Conservation (phyloP, 2,329 filamentous ascomycete genomes). For the Colletotrichum cuscutae region DNA sequence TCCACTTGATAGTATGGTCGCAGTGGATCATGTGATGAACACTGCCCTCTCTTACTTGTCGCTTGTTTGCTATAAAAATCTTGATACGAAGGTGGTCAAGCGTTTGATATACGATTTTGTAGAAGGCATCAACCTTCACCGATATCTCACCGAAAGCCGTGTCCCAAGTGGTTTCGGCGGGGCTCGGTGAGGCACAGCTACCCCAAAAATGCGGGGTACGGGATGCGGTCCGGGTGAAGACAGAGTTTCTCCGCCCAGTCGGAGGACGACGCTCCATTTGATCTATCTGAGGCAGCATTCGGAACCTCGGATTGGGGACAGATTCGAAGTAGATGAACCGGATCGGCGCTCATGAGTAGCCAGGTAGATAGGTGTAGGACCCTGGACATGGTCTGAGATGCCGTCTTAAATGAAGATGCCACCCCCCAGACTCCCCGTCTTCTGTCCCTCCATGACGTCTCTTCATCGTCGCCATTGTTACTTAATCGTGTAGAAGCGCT, state of each 20-base stretch:
- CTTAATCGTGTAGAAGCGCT: neutral
- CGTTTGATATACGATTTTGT: neutral
- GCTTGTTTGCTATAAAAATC: too few relatives aligned
- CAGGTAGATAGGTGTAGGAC: too few relatives aligned
- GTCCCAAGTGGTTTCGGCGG: neutral
- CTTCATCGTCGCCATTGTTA: too few relatives aligned
- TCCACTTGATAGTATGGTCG: too few relatives aligned
- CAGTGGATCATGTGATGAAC: too few relatives aligned
- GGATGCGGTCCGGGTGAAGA: neutral
- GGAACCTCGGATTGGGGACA: neutral
- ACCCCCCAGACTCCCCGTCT: too few relatives aligned
- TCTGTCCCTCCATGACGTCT: neutral
- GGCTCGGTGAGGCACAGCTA: neutral
- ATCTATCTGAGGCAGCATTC: constrained; percentile 21
- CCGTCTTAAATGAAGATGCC: neutral
- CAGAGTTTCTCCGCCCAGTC: constrained; percentile 21
- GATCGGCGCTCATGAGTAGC: too few relatives aligned
- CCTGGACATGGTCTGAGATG: neutral
- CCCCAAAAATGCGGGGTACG: neutral
- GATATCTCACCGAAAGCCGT: neutral
- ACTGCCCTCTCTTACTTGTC: too few relatives aligned
- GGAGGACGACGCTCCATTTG: constrained; percentile 34
- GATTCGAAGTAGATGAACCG: too few relatives aligned
- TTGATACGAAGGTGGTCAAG: neutral
- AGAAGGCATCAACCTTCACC: neutral